Percentiles rank a stretch among this genome's conserved stretches.
phyloP scores from a whole-genome alignment of 2,329 filamentous ascomycete species.

The Lecanicillium sp. region DNA sequence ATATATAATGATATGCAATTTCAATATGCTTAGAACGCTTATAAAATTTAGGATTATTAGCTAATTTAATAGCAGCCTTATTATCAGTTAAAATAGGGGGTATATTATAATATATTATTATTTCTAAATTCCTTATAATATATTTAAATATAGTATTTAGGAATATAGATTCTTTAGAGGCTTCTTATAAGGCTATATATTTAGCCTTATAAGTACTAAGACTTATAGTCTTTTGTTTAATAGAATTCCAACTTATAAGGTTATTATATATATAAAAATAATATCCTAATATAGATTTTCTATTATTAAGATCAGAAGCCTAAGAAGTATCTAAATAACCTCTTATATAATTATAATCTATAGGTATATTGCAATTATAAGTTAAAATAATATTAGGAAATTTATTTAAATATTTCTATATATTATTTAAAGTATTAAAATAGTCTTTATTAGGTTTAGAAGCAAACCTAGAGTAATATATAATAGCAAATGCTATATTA shows the following conservation, averaged over 20 bases:
- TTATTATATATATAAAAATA: background rate
- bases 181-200: constrained; percentile 1
- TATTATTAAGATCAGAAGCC: background rate
- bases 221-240: constrained; percentile 2
- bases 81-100: no score
- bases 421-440: constrained; percentile 2
- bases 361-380: constrained; percentile 4
- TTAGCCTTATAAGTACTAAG: constrained; percentile 2
- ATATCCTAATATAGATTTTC: background rate
- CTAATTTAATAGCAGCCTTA: constrained; percentile 1
- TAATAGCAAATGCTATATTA: constrained; percentile 2
- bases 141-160: no score
- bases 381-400: background rate
- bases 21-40: no score
- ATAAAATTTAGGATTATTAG: no score
- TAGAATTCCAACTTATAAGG: constrained; percentile 2
- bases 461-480: background rate
- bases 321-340: constrained; percentile 1
- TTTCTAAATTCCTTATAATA: constrained; percentile 1
- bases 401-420: constrained; percentile 5
- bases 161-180: background rate
- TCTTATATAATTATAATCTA: constrained; percentile 1
- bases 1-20: no score
- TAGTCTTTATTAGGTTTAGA: constrained; percentile 2
- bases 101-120: background rate